These are phyloP conservation scores for Acacia melanoxylon DNA, from an alignment of 306 rosid genomes.

Conservation along the genomic window DNA sequence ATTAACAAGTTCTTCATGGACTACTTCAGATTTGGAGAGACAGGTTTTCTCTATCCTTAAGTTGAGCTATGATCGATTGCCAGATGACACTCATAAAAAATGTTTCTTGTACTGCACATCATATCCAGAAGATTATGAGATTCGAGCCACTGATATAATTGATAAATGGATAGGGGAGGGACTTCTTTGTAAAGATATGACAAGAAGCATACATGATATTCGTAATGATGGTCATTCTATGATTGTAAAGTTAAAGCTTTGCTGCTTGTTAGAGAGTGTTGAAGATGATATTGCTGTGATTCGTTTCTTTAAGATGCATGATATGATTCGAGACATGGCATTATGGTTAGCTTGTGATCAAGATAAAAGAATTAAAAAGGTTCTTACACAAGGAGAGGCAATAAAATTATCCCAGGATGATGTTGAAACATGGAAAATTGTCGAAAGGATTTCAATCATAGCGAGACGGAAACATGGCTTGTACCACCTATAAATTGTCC, in stretches of 20 bases:
- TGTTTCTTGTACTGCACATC: no score
- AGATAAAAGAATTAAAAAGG: neutral
- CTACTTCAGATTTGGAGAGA: neutral
- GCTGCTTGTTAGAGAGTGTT: slow-evolving; percentile 2
- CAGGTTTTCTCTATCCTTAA: slow-evolving; percentile 16
- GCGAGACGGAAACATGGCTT: accelerated
- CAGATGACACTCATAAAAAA: neutral
- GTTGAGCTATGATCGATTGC: slow-evolving; percentile 29
- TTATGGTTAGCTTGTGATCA: neutral
- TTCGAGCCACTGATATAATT: no score
- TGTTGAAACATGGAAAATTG: neutral
- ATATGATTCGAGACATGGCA: slow-evolving; percentile 12
- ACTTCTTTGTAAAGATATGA: no score
- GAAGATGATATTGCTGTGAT: no score
- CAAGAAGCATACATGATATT: no score
- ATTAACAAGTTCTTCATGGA: neutral
- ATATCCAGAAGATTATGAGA: no score
- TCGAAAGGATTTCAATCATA: neutral
- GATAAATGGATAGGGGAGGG: no score
- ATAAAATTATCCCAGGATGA: neutral
- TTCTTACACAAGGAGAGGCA: neutral
- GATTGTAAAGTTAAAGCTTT: no score
- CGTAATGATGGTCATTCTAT: no score
- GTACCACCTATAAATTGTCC: neutral
- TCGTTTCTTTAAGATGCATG: neutral